Base-by-base conservation (phyloP, 306 rosid genomes). In the Pyrus pyrifolia region DNA sequence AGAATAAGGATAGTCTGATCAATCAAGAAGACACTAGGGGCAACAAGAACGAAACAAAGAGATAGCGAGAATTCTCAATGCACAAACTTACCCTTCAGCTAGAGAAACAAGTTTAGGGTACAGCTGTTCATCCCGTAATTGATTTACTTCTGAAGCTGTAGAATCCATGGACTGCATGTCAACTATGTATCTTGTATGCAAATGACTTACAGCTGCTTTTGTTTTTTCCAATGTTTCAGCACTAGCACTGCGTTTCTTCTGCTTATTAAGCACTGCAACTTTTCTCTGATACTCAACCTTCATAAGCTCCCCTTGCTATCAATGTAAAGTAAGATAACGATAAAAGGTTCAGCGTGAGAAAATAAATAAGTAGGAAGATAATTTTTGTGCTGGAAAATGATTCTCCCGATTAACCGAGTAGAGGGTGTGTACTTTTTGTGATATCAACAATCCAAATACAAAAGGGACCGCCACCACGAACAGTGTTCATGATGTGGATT, bases 111-210 rank as follows among this genome's bases (percentile, higher is more conserved):
- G 93, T 78, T 86, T 92, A 1, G 96, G 93, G 85, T 90, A 90
- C 84, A 92, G 60, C 68, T 92, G 97, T 21, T 87, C 85, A 75
- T 92, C 97, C 29, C 97, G 96, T 17, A 92, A 79, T 53, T 84
- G 85, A 76, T 90, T 89, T 46, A 92, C 96, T 83, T 92, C 97
- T 38, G 87, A 88, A 73, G 90, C 93, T 1, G 97, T 92, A 2
- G 97, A 90, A 75, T 92, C 97, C 96, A 92, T 86, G 3, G 96
- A 92, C 83, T 92, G 97, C 97, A 92, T 90, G 81, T 92, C 97
- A 57, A 90, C 97, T 45, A 92, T 88, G 77, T 92, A 92, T 80
- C 96, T 83, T 21, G 97, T 92, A 67, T 90, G 96, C 78, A 92
- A 81, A 87, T 92, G 97, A 76, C 96, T 92, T 14, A 92, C 96